A percentile compares a stretch with the other conserved stretches of the same genome.
Conservation (phyloP, 352 stramenopile genomes). For the Pythium biforme region DNA sequence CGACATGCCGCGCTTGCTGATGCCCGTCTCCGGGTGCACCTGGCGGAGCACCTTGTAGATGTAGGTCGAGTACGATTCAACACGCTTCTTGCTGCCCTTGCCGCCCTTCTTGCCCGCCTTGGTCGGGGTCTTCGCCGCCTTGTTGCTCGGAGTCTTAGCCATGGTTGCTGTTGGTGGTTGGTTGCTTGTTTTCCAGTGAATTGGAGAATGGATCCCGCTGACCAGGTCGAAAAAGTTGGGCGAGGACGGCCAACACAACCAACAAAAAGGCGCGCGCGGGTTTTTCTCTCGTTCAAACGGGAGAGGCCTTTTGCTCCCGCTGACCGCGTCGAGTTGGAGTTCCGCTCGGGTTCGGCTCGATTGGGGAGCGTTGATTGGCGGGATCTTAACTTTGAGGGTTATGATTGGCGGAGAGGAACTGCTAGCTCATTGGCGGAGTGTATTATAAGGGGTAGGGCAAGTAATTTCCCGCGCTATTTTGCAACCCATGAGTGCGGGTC, state of each 20-base stretch:
- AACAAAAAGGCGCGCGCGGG: slow-evolving; percentile 8
- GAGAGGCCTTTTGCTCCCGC: background rate
- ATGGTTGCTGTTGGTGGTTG: slow-evolving; percentile 49
- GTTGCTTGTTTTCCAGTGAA: slow-evolving; percentile 28
- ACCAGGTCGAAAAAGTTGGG: background rate
- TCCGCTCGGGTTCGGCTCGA: slow-evolving; percentile 12
- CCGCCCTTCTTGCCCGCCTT: slow-evolving; percentile 76
- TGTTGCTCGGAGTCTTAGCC: slow-evolving; percentile 97
- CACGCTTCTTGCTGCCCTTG: slow-evolving; percentile 84
- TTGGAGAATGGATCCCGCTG: slow-evolving; percentile 21
- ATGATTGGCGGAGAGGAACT: slow-evolving; percentile 24
- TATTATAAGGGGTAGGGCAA: slow-evolving; percentile 21
- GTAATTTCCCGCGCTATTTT: slow-evolving; percentile 22
- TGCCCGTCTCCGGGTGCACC: slow-evolving; percentile 96
- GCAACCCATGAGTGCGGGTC: background rate
- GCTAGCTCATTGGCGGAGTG: slow-evolving; percentile 15
- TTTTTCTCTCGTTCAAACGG: slow-evolving; percentile 4
- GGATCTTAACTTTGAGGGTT: slow-evolving; percentile 16
- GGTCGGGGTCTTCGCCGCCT: slow-evolving; percentile 77
- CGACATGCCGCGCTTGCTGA: slow-evolving; percentile 97
- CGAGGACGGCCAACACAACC: background rate
- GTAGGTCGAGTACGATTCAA: slow-evolving; percentile 90
- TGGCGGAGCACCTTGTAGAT: slow-evolving; percentile 94
- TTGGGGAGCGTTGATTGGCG: slow-evolving; percentile 24
- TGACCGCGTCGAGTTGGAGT: no score